Conservation (phyloP, 2,329 filamentous ascomycete species). For the Fusarium chlamydosporum region DNA sequence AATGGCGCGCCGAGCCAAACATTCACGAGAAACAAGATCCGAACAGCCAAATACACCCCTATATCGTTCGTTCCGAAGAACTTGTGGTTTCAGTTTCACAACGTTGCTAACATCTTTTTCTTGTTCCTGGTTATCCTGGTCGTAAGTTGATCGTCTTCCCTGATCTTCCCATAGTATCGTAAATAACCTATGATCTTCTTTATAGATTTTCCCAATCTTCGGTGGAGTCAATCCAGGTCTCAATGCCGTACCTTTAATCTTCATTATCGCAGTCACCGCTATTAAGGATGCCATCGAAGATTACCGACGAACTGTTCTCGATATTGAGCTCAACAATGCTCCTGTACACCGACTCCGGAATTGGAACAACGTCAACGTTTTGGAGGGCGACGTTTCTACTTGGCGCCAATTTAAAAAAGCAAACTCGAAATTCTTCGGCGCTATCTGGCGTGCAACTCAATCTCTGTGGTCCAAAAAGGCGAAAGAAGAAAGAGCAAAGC, state of each 20-base stretch:
- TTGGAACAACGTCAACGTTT: conserved; percentile 94
- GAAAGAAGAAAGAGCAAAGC: conserved; percentile 64
- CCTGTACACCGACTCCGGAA: conserved; percentile 90
- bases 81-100: conserved; percentile 97
- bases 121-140: conserved; percentile 94
- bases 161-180: conserved; percentile 7
- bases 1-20: conserved; percentile 78
- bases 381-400: conserved; percentile 84
- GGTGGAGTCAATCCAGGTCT: conserved; percentile 91
- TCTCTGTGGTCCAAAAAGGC: conserved; percentile 67
- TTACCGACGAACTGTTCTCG: conserved; percentile 89
- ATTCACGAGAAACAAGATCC: conserved; percentile 94
- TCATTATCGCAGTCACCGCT: conserved; percentile 89
- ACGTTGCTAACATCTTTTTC: conserved; percentile 98
- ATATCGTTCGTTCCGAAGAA: conserved; percentile 97
- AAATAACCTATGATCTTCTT: conserved; percentile 39
- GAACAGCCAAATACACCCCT: conserved; percentile 97
- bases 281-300: conserved; percentile 97
- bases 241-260: conserved; percentile 90
- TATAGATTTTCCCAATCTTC: conserved; percentile 94
- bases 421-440: conserved; percentile 72
- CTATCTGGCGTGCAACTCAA: conserved; percentile 65
- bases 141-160: conserved; percentile 69
- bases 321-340: conserved; percentile 96
- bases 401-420: conserved; percentile 96